Percentiles rank a stretch among this genome's conserved stretches.
Conservation (phyloP, 306 rosid species). For the Prunus davidiana region DNA sequence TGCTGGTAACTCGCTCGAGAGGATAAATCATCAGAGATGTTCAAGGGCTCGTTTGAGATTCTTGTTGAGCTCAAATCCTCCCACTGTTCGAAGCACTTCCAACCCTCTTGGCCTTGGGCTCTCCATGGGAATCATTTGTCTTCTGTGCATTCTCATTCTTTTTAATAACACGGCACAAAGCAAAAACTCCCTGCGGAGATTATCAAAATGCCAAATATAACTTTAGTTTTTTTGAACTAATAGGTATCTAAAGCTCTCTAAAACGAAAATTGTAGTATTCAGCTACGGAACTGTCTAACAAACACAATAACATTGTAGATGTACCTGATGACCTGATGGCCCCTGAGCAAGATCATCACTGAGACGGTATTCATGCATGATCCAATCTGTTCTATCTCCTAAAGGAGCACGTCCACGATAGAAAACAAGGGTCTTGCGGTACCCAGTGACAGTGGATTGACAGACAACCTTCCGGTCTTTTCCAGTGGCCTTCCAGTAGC, state of each 20-base stretch:
- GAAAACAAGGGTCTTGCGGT: slow-evolving; percentile 86
- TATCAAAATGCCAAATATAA: slow-evolving; percentile 6
- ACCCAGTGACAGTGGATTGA: slow-evolving; percentile 52
- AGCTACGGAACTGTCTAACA: not conserved
- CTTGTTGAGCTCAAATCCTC: slow-evolving; percentile 35
- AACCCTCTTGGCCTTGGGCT: slow-evolving; percentile 37
- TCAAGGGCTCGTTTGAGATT: slow-evolving; percentile 31
- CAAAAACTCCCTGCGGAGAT: slow-evolving; percentile 58
- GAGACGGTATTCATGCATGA: slow-evolving; percentile 95
- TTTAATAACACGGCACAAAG: slow-evolving; percentile 80
- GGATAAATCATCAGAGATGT: slow-evolving; percentile 38
- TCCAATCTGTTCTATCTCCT: slow-evolving; percentile 82
- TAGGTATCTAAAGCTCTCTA: not conserved
- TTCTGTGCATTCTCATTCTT: slow-evolving; percentile 57
- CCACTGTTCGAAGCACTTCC: slow-evolving; percentile 38
- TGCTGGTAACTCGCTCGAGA: slow-evolving; percentile 38
- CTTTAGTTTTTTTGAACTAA: slow-evolving; percentile 6
- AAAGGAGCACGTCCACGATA: slow-evolving; percentile 87
- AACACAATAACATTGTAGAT: not conserved
- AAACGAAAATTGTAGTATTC: not conserved
- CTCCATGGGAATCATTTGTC: slow-evolving; percentile 39
- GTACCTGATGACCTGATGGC: slow-evolving; percentile 58
- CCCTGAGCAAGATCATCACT: slow-evolving; percentile 54
- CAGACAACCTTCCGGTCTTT: slow-evolving; percentile 76
- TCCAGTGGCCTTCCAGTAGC: slow-evolving; percentile 99